These are phyloP conservation scores for Podaxis sp. DNA, from an alignment of 768 basidiomycete genomes.

Conservation along the genomic window DNA sequence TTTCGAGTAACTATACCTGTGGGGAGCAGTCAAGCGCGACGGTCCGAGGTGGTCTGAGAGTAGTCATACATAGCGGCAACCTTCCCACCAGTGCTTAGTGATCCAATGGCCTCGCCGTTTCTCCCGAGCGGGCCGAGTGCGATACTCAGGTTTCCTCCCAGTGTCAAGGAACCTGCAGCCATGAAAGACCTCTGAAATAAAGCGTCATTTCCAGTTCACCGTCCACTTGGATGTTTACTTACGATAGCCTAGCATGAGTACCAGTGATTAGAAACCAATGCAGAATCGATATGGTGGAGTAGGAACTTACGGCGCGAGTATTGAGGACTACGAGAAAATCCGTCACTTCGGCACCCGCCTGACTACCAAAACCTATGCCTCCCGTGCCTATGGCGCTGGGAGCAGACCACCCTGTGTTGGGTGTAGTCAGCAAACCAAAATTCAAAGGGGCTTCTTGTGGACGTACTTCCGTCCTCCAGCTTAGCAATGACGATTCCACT, in stretches of 20 bases:
- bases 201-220: not conserved
- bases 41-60: not conserved
- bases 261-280: conserved; percentile 1
- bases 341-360: conserved; percentile 82
- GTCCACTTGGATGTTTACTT: conserved; percentile 23
- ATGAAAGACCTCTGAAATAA: conserved; percentile 72
- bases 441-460: not conserved
- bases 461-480: conserved; percentile 76
- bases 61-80: conserved; percentile 79
- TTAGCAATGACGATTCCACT: conserved; percentile 87
- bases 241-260: conserved; percentile 51
- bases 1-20: conserved; percentile 87
- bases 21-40: not conserved
- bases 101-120: conserved; percentile 88
- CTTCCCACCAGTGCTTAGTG: conserved; percentile 79
- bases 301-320: conserved; percentile 56
- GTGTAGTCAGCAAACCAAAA: conserved; percentile 1
- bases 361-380: conserved; percentile 84
- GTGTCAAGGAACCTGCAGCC: conserved; percentile 85
- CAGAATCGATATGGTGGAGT: conserved; percentile 1
- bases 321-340: conserved; percentile 91
- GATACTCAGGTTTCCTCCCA: conserved; percentile 88
- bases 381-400: conserved; percentile 94
- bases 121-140: conserved; percentile 91
- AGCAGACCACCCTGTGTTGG: conserved; percentile 74